phyloP scores from a whole-genome alignment of 805 yeast species.

The Monosporozyma aquatica region DNA sequence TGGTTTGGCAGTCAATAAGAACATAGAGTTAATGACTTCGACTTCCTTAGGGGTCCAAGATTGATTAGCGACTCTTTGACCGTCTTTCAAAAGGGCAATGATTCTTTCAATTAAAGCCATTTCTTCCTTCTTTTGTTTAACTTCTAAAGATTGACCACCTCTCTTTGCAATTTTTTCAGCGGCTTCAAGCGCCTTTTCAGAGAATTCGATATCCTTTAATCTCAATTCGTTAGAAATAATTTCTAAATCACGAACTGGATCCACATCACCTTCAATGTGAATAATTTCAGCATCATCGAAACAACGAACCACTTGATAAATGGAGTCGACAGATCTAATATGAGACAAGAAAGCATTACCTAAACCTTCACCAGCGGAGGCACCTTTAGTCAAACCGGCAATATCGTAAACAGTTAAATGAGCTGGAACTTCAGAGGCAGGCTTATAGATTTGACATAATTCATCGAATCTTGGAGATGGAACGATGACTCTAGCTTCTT shows the following conservation, averaged over 20 bases:
- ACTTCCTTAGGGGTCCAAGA: slow-evolving; percentile 88
- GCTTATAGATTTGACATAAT: slow-evolving; percentile 63
- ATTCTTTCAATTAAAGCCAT: slow-evolving; percentile 64
- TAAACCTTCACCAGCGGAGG: slow-evolving; percentile 92
- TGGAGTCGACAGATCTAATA: slow-evolving; percentile 95
- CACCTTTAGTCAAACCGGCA: slow-evolving; percentile 97
- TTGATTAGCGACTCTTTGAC: slow-evolving; percentile 81
- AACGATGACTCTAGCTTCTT: slow-evolving; percentile 91
- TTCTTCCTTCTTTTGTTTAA: slow-evolving; percentile 81
- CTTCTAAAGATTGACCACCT: slow-evolving; percentile 86
- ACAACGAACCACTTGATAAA: slow-evolving; percentile 95
- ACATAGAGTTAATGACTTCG: slow-evolving; percentile 78
- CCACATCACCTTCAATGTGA: slow-evolving; percentile 93
- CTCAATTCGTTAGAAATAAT: slow-evolving; percentile 87
- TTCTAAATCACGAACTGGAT: slow-evolving; percentile 90
- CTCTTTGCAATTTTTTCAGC: slow-evolving; percentile 71
- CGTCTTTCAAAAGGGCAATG: slow-evolving; percentile 68
- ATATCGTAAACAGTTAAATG: slow-evolving; percentile 89
- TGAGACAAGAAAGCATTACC: slow-evolving; percentile 96
- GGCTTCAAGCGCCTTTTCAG: slow-evolving; percentile 71
- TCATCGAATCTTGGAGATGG: slow-evolving; percentile 84
- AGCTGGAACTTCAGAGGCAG: slow-evolving; percentile 85
- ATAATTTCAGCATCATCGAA: slow-evolving; percentile 97
- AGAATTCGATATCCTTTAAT: slow-evolving; percentile 93
- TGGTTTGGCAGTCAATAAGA: slow-evolving; percentile 89